Conservation (phyloP, 495 filamentous ascomycete genomes). For the Daldinia concentrica region DNA sequence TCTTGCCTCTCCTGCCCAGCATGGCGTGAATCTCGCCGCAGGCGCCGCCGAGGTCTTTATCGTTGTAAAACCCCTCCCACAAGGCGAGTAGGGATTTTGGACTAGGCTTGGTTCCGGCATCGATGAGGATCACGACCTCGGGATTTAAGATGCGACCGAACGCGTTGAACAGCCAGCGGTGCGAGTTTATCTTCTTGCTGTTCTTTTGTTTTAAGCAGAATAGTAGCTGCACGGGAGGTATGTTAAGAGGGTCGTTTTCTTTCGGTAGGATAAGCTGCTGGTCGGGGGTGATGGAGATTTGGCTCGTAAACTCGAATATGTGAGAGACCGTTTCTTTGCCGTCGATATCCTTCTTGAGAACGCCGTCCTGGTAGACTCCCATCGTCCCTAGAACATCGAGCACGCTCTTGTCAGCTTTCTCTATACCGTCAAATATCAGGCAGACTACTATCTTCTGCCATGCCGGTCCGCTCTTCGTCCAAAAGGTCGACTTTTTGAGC, state of each 20-base stretch:
- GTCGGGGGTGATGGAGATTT: conserved; percentile 91
- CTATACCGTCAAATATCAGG: conserved; percentile 96
- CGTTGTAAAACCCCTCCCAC: conserved; percentile 99
- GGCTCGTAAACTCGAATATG: conserved; percentile 99
- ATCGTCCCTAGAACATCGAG: conserved; percentile 93
- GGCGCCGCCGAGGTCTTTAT: conserved; percentile 96
- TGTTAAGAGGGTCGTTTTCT: conserved; percentile 80
- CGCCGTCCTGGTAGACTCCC: conserved; percentile 95
- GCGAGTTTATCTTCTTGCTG: conserved; percentile 99
- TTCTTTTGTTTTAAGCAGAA: conserved; percentile 99
- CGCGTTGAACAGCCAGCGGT: conserved; percentile 96
- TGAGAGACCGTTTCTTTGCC: conserved; percentile 96
- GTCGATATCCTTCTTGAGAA: conserved; percentile 98
- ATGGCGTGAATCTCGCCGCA: conserved; percentile 99
- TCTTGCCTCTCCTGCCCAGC: conserved; percentile 90
- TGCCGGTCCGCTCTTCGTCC: conserved; percentile 97
- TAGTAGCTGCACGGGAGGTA: conserved; percentile 97
- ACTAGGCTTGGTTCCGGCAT: conserved; percentile 97
- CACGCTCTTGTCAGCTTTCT: conserved; percentile 94
- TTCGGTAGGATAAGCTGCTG: conserved; percentile 95
- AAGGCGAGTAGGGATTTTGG: conserved; percentile 89
- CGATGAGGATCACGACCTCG: conserved; percentile 93
- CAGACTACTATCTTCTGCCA: conserved; percentile 99
- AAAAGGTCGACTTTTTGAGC: conserved; percentile 97
- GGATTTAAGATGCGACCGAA: conserved; percentile 97